phyloP scores from a whole-genome alignment of 164 flowering plant genomes.

The Amborella trichopoda region DNA sequence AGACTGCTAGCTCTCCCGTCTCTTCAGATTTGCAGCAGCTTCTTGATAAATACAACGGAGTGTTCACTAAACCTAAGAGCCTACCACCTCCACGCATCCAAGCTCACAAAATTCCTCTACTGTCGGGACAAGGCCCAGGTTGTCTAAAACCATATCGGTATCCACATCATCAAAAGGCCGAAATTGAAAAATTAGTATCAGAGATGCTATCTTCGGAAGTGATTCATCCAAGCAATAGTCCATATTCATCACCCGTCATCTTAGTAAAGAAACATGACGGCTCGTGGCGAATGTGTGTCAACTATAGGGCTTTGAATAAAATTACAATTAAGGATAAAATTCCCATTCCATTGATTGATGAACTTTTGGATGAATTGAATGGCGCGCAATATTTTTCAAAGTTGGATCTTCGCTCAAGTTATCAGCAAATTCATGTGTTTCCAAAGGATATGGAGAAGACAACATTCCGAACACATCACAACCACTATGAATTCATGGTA shows the following conservation, averaged over 20 bases:
- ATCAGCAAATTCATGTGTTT: not conserved
- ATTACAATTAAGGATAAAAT: conserved; percentile 1
- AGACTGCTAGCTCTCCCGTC: not conserved
- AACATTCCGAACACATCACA: not conserved
- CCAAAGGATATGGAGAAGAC: not conserved
- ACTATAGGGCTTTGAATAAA: not conserved
- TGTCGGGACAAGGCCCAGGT: not conserved
- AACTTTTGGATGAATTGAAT: conserved; percentile 3
- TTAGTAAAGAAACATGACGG: conserved; percentile 1
- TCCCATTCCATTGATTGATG: conserved; percentile 2
- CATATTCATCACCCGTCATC: conserved; percentile 2
- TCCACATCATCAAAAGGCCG: not conserved
- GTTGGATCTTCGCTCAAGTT: too few species aligned
- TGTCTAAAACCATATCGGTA: conserved; percentile 1
- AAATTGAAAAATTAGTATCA: not conserved
- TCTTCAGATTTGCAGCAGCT: not conserved
- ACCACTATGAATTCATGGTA: not conserved
- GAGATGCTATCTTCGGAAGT: not conserved
- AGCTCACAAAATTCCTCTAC: conserved; percentile 2
- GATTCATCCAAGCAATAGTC: not conserved
- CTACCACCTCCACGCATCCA: not conserved
- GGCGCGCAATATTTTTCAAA: conserved; percentile 2
- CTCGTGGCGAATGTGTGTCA: not conserved
- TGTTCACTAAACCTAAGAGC: not conserved
- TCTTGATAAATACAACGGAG: not conserved